phyloP scores from a whole-genome alignment of 1,139 yeast species.

The Scheffersomyces segobiensis region DNA sequence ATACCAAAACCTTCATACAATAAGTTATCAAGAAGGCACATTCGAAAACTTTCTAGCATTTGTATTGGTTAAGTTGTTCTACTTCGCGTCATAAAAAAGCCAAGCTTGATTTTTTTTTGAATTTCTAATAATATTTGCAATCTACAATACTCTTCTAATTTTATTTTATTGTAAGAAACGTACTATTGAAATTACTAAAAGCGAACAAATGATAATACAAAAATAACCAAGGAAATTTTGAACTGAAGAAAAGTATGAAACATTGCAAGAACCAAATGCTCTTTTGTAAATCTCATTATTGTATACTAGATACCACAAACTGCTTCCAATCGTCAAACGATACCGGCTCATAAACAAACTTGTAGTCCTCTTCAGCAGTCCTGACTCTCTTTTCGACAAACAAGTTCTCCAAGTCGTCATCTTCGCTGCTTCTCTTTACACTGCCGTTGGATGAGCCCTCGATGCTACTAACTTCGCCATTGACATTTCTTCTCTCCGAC shows the following conservation, averaged over 20 bases:
- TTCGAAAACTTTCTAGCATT: no score
- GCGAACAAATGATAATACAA: not conserved
- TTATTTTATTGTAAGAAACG: not conserved
- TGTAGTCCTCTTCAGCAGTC: slow-evolving; percentile 21
- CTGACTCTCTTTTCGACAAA: slow-evolving; percentile 39
- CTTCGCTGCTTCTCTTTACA: slow-evolving; percentile 27
- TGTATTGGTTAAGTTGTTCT: no score
- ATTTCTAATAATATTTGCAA: no score
- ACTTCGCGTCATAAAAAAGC: no score
- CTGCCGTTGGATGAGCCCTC: slow-evolving; percentile 3
- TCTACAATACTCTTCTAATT: no score
- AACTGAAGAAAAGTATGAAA: not conserved
- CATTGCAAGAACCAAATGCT: not conserved
- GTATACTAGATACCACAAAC: slow-evolving; percentile 20
- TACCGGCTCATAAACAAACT: slow-evolving; percentile 33
- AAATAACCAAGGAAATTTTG: not conserved
- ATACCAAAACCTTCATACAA: no score
- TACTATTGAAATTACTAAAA: not conserved
- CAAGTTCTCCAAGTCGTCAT: slow-evolving; percentile 37
- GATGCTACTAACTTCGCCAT: slow-evolving; percentile 1
- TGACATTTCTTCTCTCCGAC: slow-evolving; percentile 5
- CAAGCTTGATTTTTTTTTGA: no score
- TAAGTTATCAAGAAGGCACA: no score
- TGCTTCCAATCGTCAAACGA: slow-evolving; percentile 44
- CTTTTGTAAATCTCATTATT: slow-evolving; percentile 5